Percentiles rank a stretch among this genome's conserved stretches.
These are phyloP conservation scores for Serendipita sp. DNA, from an alignment of 768 basidiomycete genomes.

Conservation along the genomic window DNA sequence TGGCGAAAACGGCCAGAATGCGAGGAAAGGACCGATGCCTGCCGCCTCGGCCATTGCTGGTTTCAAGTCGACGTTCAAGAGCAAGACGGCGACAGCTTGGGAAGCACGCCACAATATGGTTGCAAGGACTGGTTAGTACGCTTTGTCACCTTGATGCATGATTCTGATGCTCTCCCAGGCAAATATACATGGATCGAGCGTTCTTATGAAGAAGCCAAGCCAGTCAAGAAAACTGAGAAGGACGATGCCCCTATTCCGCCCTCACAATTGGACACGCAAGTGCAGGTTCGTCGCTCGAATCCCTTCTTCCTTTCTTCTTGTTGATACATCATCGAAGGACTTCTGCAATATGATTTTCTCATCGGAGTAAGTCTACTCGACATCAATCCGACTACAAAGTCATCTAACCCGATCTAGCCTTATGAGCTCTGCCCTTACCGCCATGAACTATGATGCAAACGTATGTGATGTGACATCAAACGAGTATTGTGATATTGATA, in stretches of 20 bases:
- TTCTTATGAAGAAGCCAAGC: slow-evolving; percentile 24
- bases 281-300: slow-evolving; percentile 16
- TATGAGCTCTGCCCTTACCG: slow-evolving; percentile 38
- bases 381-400: not conserved
- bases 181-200: slow-evolving; percentile 46
- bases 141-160: not conserved
- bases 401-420: slow-evolving; percentile 22
- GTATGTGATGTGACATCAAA: slow-evolving; percentile 10
- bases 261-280: slow-evolving; percentile 27
- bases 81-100: slow-evolving; percentile 37
- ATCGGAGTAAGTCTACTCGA: slow-evolving; percentile 24
- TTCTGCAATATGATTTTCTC: slow-evolving; percentile 40
- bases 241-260: slow-evolving; percentile 28
- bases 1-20: slow-evolving; percentile 36
- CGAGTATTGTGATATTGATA: too few relatives aligned
- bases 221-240: slow-evolving; percentile 21
- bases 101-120: slow-evolving; percentile 35
- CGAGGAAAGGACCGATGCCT: slow-evolving; percentile 39
- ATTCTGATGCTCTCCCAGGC: slow-evolving; percentile 22
- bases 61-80: slow-evolving; percentile 47
- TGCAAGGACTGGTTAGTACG: slow-evolving; percentile 31
- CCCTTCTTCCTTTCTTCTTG: not conserved
- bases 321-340: slow-evolving; percentile 15
- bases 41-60: slow-evolving; percentile 26
- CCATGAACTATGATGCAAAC: slow-evolving; percentile 48